Evolutionary conservation across 2,329 filamentous ascomycete genomes (phyloP), one percentile per base, ranked within the genome.

Genomic region (Talaromyces funiculosus): DNA sequence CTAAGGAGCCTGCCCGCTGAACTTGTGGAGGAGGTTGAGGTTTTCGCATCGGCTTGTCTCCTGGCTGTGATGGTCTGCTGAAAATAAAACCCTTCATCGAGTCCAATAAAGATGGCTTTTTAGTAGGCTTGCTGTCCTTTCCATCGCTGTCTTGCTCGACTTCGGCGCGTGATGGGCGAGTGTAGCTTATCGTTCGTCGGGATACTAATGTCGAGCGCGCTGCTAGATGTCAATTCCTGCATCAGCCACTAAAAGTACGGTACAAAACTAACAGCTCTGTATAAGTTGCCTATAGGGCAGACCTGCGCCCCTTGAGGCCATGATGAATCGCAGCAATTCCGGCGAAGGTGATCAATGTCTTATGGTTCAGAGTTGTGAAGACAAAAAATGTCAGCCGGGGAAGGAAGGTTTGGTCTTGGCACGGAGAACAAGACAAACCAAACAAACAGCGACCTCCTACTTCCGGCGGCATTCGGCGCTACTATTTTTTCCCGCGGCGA

Each of bases 251-350:
- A 14, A 24, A 16, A 24, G 12, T 14, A 45, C 26, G 42, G 42
- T 26, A 5, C n/a, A 22, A 24, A 22, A 63, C 66, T 45, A 68
- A 77, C 75, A 72, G 63, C 73, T 67, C 63, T 73, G 73, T 64
- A 73, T 61, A 61, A 77, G 65, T 64, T 73, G 73, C 66, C 74
- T 71, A 61, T 72, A 74, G 20, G 69, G 70, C 66, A 72, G 68
- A 49, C 73, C 61, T 64, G 69, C 67, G 64, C 70, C 73, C 67
- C 76, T 72, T 68, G 73, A 71, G 67, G 73, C 73, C 74, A 74
- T 75, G 62, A 59, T 65, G 61, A 62, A 53, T 31, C 14, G 55
- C 31, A 35, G 37, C 33, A 40, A 26, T 35, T 33, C 10, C 24
- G 24, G 4, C 8, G 3, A 12, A 24, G 12, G 16, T 16, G 20